These are phyloP conservation scores for Globisporangium cylindrosporum DNA, from an alignment of 352 stramenopile genomes.

Conservation along the genomic window DNA sequence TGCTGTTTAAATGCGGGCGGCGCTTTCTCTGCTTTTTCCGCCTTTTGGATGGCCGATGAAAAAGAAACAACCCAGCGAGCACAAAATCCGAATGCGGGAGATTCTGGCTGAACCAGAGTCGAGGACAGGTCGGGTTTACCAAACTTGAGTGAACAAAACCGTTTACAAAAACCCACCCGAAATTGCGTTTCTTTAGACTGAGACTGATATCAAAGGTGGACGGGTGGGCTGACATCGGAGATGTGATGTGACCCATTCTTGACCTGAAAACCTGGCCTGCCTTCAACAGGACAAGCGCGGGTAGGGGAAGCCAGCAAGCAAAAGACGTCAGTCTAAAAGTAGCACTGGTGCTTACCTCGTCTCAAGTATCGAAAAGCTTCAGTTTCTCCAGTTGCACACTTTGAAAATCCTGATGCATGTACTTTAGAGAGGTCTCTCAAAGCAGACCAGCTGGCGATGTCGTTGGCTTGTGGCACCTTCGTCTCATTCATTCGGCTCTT, in stretches of 20 bases:
- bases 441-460: background rate
- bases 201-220: background rate
- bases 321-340: slow-evolving; percentile 11
- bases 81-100: background rate
- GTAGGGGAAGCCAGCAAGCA: background rate
- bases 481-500: slow-evolving; percentile 3
- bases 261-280: too few relatives aligned
- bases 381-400: background rate
- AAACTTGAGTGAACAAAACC: background rate
- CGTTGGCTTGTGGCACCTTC: background rate
- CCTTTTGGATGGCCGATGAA: background rate
- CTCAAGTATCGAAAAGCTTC: slow-evolving; percentile 7
- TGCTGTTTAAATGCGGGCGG: background rate
- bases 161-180: background rate
- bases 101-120: background rate
- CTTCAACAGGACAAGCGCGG: too few relatives aligned
- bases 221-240: background rate
- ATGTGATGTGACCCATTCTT: background rate
- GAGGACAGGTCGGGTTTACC: background rate
- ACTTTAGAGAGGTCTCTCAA: background rate
- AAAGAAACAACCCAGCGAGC: background rate
- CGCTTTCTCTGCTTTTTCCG: slow-evolving; percentile 8
- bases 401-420: too few relatives aligned
- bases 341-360: background rate
- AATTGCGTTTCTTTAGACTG: background rate